phyloP scores from a whole-genome alignment of 129 eudicot genomes.

The Artemisia argyi region DNA sequence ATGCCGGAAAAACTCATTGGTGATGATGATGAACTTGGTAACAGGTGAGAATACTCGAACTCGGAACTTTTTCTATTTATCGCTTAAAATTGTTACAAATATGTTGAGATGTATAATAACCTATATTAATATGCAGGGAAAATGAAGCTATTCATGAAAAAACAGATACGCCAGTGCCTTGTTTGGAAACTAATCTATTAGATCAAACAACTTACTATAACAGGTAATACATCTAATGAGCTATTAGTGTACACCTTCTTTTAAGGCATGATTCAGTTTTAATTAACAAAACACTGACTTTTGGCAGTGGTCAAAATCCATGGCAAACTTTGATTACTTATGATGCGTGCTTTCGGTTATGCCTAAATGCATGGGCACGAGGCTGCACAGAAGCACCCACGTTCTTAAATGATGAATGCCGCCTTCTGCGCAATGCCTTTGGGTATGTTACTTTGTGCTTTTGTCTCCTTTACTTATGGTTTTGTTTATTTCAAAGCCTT shows the following conservation, averaged over 20 bases:
- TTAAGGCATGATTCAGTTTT: constrained; percentile 1
- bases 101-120: constrained; percentile 1
- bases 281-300: constrained; percentile 11
- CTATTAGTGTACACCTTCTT: background rate
- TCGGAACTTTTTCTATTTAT: background rate
- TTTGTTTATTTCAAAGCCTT: background rate
- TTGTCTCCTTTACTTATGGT: background rate
- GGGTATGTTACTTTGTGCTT: constrained; percentile 52
- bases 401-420: constrained; percentile 81
- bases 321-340: constrained; percentile 85
- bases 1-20: constrained; percentile 34
- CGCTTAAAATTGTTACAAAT: background rate
- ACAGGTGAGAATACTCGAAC: constrained; percentile 41
- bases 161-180: constrained; percentile 33
- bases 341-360: constrained; percentile 89
- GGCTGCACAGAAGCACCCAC: constrained; percentile 89
- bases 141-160: constrained; percentile 34
- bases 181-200: constrained; percentile 36
- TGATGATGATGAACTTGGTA: constrained; percentile 35
- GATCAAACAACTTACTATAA: constrained; percentile 46
- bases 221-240: constrained; percentile 33
- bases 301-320: constrained; percentile 78
- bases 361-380: constrained; percentile 87
- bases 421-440: constrained; percentile 74
- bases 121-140: constrained; percentile 43